Conservation (phyloP, 225 moss, liverwort and hornwort species). For the Straminergon stramineum region DNA sequence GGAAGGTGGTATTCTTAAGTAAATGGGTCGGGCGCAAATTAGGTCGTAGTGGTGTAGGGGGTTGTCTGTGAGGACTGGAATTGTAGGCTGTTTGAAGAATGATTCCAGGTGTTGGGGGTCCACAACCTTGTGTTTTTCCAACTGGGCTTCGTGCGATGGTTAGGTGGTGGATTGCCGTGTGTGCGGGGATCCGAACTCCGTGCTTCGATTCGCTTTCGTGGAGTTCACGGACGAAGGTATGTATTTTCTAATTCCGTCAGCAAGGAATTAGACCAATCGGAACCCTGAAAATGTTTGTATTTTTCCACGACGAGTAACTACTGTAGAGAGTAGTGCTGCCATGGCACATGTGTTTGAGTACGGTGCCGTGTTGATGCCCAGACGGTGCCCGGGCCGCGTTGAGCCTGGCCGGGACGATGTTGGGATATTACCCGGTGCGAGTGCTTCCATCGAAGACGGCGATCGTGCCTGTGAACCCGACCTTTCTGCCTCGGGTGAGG, state of each 20-base stretch:
- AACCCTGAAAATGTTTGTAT: background rate
- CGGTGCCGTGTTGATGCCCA: background rate
- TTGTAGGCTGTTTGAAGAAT: background rate
- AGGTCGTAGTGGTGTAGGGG: background rate
- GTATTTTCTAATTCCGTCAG: background rate
- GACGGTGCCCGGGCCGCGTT: constrained; percentile 76
- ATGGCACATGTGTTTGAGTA: background rate
- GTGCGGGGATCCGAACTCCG: constrained; percentile 96
- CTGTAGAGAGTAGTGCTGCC: background rate
- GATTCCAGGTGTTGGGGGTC: background rate
- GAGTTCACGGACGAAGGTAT: constrained; percentile 95
- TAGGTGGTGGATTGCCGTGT: constrained; percentile 98
- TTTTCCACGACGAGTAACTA: background rate
- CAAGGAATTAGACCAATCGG: too few species aligned
- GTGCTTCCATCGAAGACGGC: constrained; percentile 97
- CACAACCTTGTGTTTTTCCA: background rate
- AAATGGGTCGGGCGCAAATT: background rate
- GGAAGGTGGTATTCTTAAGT: background rate
- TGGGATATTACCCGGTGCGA: constrained; percentile 88
- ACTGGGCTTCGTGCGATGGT: background rate
- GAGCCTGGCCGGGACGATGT: constrained; percentile 89
- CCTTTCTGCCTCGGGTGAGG: constrained; percentile 74
- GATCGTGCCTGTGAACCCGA: constrained; percentile 94
- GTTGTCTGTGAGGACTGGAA: background rate
- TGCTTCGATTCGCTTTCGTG: constrained; percentile 94